A percentile compares a stretch with the other conserved stretches of the same genome.
Evolutionary conservation across 768 basidiomycete genomes (phyloP).

Genomic region (Asterophora lycoperdoides): DNA sequence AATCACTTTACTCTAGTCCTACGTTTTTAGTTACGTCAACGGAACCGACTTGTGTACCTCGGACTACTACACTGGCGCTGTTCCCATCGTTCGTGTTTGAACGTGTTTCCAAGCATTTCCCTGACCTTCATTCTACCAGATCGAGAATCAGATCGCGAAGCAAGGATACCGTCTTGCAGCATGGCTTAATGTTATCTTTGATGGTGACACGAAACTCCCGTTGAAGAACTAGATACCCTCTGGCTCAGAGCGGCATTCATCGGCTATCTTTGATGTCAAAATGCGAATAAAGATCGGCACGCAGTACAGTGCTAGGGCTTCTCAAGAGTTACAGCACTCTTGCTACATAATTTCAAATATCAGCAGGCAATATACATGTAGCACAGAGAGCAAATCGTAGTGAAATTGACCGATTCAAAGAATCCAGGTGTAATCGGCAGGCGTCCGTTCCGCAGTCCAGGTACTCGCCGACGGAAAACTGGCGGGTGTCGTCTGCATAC

Average conservation of each 20-base stretch:
- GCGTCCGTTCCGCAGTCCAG: slow-evolving; percentile 57
- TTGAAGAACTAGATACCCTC: no score
- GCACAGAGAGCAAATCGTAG: no score
- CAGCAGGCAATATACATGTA: no score
- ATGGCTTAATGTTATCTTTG: slow-evolving; percentile 48
- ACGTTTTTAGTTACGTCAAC: slow-evolving; percentile 37
- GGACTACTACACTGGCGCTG: slow-evolving; percentile 31
- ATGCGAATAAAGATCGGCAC: no score
- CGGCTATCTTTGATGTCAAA: no score
- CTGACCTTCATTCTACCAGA: slow-evolving; percentile 20
- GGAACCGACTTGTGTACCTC: slow-evolving; percentile 44
- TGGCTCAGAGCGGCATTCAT: no score
- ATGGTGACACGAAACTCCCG: slow-evolving; percentile 18
- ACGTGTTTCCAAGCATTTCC: background rate
- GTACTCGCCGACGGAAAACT: slow-evolving; percentile 50
- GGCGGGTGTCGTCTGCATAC: slow-evolving; percentile 50
- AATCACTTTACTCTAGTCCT: slow-evolving; percentile 24
- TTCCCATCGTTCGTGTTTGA: slow-evolving; percentile 28
- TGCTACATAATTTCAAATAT: background rate
- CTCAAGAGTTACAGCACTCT: no score
- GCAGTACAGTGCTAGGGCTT: no score
- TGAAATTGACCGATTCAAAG: slow-evolving; percentile 41
- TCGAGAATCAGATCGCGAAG: slow-evolving; percentile 44
- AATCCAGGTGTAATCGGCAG: slow-evolving; percentile 41
- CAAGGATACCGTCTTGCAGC: slow-evolving; percentile 46